These are phyloP conservation scores for Phaeophleospora eucalypticola DNA, from an alignment of 2,329 filamentous ascomycete genomes.

Conservation along the genomic window DNA sequence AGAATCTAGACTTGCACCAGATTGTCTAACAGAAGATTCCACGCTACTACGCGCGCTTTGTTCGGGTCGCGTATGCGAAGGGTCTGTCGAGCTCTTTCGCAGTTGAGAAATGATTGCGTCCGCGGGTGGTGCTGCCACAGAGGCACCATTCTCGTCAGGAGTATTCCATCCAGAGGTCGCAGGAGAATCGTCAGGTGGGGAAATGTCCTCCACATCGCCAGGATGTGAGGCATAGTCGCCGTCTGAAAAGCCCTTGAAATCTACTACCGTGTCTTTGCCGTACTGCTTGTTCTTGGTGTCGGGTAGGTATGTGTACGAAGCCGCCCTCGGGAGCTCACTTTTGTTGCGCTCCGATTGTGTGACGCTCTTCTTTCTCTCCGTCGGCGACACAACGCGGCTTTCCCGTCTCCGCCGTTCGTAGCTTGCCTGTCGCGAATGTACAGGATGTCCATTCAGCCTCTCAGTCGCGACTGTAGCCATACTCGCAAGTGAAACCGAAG, in stretches of 20 bases:
- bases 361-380: conserved; percentile 7
- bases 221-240: conserved; percentile 10
- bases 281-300: conserved; percentile 32
- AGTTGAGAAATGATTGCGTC: conserved; percentile 30
- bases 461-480: conserved; percentile 24
- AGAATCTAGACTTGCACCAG: conserved; percentile 23
- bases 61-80: conserved; percentile 16
- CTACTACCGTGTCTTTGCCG: conserved; percentile 27
- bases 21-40: conserved; percentile 18
- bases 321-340: conserved; percentile 48
- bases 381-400: neutral
- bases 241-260: conserved; percentile 39
- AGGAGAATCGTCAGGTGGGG: conserved; percentile 30
- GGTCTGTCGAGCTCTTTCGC: conserved; percentile 28
- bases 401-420: conserved; percentile 13
- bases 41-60: conserved; percentile 24
- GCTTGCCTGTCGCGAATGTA: conserved; percentile 3
- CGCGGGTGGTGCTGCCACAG: conserved; percentile 26
- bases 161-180: conserved; percentile 44
- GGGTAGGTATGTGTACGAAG: conserved; percentile 55
- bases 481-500: neutral
- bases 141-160: conserved; percentile 36
- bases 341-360: conserved; percentile 11
- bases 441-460: conserved; percentile 12
- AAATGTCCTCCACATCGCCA: conserved; percentile 30